Base-by-base conservation (phyloP, 352 stramenopile species). In the Phytophthora sojae region DNA sequence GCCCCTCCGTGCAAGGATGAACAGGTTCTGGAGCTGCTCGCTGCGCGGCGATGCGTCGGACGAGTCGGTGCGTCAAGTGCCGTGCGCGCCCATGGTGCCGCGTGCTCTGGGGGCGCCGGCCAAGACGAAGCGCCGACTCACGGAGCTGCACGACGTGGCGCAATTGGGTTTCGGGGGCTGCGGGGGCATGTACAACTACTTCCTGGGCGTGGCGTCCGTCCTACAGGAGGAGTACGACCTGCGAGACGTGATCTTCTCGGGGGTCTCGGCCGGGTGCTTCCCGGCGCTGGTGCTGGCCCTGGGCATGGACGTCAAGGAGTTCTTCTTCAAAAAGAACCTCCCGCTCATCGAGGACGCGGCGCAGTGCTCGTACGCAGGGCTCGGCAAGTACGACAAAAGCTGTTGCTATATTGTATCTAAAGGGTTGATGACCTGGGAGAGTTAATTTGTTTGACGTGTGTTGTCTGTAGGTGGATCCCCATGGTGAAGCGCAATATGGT, bases 181-280 rank as follows among this genome's bases (percentile, higher is more conserved):
- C 51, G 88, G 88, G 6, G 88, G 88, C 59, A 94, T 95, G 85
- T 95, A 95, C 83, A 95, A 95, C 65, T 95, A 94, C 69, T 92
- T 94, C 37, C 66, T 95, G 26, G 88, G 88, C 4, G 86, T 95
- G 6, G 88, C 88, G 32, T 91, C 85, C 21, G 77, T 95, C 44
- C 55, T 68, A 58, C 70, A 89, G 73, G 84, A 95, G 37, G 80
- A 92, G 60, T 95, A 91, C 71, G 85, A 93, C 62, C 67, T 95
- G 17, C 63, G 72, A 50, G 57, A 88, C 59, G 84, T 93, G 26
- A 87, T 94, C 67, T 95, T 88, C 73, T 95, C 86, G 14, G 88
- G 88, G 1, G 83, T 92, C 11, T 94, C 86, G 8, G 88, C 88
- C 23, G 86, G 86, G 1, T 92, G 84, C 71, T 95, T 95, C 69